A percentile compares a stretch with the other conserved stretches of the same genome.
These are phyloP conservation scores for Bimuria novae-zelandiae DNA, from an alignment of 2,329 filamentous ascomycete species.

Conservation along the genomic window DNA sequence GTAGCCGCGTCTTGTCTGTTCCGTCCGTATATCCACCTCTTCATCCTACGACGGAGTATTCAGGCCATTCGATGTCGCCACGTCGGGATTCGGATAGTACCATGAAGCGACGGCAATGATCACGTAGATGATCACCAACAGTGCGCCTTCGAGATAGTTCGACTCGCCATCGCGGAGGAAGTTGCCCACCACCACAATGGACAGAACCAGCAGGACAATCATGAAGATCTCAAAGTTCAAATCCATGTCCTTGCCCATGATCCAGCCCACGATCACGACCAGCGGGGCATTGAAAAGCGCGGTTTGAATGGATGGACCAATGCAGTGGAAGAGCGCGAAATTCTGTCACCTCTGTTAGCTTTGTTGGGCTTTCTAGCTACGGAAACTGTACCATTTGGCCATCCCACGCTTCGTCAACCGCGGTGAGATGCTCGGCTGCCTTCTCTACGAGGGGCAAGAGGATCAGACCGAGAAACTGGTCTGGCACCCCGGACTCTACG, in stretches of 20 bases:
- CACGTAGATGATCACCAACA: slow-evolving; percentile 73
- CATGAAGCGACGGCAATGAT: slow-evolving; percentile 65
- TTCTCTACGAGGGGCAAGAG: slow-evolving; percentile 84
- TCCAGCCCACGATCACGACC: slow-evolving; percentile 83
- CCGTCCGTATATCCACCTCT: too few relatives aligned
- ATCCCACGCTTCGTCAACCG: slow-evolving; percentile 83
- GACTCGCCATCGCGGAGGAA: slow-evolving; percentile 87
- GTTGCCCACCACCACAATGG: slow-evolving; percentile 84
- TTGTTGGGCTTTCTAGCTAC: not conserved
- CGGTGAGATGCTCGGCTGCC: slow-evolving; percentile 67
- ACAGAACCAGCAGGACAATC: slow-evolving; percentile 77
- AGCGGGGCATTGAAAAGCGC: slow-evolving; percentile 86
- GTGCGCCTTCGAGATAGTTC: slow-evolving; percentile 85
- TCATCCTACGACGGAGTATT: slow-evolving; percentile 7
- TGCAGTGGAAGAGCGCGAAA: slow-evolving; percentile 81
- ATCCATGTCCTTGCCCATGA: slow-evolving; percentile 70
- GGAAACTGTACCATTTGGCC: slow-evolving; percentile 62
- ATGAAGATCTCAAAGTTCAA: slow-evolving; percentile 89
- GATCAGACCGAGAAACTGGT: slow-evolving; percentile 70
- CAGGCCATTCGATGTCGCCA: slow-evolving; percentile 30
- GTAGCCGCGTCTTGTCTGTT: too few relatives aligned
- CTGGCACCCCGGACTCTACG: slow-evolving; percentile 56
- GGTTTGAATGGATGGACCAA: slow-evolving; percentile 86
- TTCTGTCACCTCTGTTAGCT: slow-evolving; percentile 54
- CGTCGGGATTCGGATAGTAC: slow-evolving; percentile 62